Evolutionary conservation across 352 stramenopile genomes (phyloP), one percentile per base, ranked within the genome.

Genomic region (Phytophthora crassamura): DNA sequence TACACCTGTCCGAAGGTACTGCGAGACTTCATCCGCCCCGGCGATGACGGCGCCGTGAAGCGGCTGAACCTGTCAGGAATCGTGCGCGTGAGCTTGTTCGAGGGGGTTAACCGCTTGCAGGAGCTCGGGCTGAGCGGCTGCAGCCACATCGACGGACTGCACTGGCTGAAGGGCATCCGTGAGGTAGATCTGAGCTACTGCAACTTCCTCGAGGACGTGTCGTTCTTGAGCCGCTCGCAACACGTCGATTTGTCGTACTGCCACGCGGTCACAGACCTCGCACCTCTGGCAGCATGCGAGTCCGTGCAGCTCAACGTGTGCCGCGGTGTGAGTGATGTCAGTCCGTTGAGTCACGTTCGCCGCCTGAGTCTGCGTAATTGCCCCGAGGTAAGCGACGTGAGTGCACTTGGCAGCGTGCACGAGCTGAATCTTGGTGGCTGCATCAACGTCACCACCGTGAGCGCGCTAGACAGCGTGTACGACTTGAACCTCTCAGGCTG

Each of bases 121-220:
- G 64, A 77, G 32, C 64, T 92, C 8, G 82, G 82, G 36, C 68
- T 92, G 30, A 89, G 82, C 49, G 79, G 84, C n/a, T 88, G 79
- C 52, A 72, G 56, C 9, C 52, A 74, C 18, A 75, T 92, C 33
- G 74, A 84, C 53, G 74, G 73, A 0, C 46, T 89, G 14, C 64
- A 82, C 5, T 77, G 58, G 46, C 47, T 92, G 39, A 34, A 48
- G 0, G 74, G 72, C 16, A 75, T 89, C 47, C 42, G 20, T 0
- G 75, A 85, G 35, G 69, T 92, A 3, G 81, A 92, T 43, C 35
- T 92, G 42, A 87, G 75, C 41, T 92, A 92, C 58, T 92, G 84
- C 58, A 81, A 72, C 50, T 75, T 82, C 33, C 53, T 92, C n/a
- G 56, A 62, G 11, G 73, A 88, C 62, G 45, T 90, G 5, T 64